phyloP scores from a whole-genome alignment of 805 yeast genomes.

The Yarrowia sp. region DNA sequence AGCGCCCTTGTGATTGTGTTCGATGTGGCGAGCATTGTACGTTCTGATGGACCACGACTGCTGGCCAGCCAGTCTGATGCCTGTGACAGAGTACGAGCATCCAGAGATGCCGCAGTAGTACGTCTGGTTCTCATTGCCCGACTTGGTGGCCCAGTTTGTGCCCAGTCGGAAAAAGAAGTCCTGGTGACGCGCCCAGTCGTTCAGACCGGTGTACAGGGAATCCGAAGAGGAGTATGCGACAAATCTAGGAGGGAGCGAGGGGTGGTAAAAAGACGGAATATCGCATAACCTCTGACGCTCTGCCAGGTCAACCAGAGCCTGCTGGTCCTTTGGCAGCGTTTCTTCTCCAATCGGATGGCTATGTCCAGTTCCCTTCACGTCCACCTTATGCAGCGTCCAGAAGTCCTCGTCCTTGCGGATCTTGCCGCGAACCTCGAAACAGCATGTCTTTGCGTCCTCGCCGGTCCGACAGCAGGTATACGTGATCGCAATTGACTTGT shows the following conservation, averaged over 20 bases:
- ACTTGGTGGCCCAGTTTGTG: not conserved
- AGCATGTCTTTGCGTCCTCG: not conserved
- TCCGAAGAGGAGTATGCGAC: not conserved
- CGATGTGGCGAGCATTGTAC: not conserved
- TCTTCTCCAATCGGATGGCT: not conserved
- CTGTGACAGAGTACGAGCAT: not conserved
- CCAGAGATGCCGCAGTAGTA: not conserved
- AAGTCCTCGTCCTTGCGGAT: conserved; percentile 8
- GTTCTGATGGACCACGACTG: not conserved
- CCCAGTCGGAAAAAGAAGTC: conserved; percentile 5
- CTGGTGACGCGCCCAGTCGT: conserved; percentile 8
- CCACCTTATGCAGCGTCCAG: conserved; percentile 1
- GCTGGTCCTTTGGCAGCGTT: not conserved
- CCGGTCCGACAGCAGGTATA: not conserved
- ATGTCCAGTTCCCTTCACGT: not conserved
- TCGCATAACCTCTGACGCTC: not conserved
- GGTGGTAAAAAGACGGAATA: conserved; percentile 3
- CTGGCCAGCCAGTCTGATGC: not conserved
- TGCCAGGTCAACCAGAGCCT: not conserved
- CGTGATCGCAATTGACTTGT: not conserved
- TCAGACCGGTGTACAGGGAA: not conserved
- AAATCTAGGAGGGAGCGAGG: not conserved
- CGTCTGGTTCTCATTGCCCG: conserved; percentile 8
- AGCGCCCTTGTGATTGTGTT: not conserved
- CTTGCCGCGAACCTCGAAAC: not conserved